phyloP scores from a whole-genome alignment of 257 asterid species.

The Penstemon barbatus region DNA sequence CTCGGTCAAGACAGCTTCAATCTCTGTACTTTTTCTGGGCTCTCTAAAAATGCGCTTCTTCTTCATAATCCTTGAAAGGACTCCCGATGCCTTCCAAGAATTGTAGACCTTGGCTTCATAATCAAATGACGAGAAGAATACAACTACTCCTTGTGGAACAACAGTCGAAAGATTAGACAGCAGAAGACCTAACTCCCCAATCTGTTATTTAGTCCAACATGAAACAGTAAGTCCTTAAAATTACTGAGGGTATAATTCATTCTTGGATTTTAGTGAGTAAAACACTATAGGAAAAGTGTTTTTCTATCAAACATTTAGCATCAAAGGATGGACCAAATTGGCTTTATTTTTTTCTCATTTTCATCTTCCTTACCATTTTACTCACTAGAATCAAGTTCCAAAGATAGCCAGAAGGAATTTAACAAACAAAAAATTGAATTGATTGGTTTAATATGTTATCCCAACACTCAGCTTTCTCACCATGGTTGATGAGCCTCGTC shows the following conservation, averaged over 20 bases:
- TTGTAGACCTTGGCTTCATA: slow-evolving; percentile 74
- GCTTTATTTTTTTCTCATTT: no score
- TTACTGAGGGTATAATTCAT: neutral
- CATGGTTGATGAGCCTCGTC: slow-evolving; percentile 75
- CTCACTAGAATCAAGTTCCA: no score
- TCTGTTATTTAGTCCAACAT: slow-evolving; percentile 48
- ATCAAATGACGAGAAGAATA: slow-evolving; percentile 92
- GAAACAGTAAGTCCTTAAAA: slow-evolving; percentile 21
- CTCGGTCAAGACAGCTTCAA: slow-evolving; percentile 67
- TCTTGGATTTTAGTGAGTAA: no score
- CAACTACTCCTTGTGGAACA: slow-evolving; percentile 87
- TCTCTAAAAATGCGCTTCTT: slow-evolving; percentile 79
- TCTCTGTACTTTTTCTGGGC: slow-evolving; percentile 82
- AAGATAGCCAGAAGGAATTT: neutral
- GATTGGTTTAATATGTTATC: slow-evolving; percentile 1
- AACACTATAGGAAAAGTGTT: no score
- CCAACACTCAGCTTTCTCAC: slow-evolving; percentile 41
- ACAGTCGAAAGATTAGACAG: slow-evolving; percentile 75
- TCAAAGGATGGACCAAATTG: no score
- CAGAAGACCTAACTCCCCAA: slow-evolving; percentile 82
- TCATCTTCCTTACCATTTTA: no score
- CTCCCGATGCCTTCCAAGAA: slow-evolving; percentile 81
- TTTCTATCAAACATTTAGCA: no score
- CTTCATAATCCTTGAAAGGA: slow-evolving; percentile 72
- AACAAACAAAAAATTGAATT: neutral